Evolutionary conservation across 2,329 filamentous ascomycete species (phyloP), one percentile per base, ranked within the genome.

Genomic region (Colletotrichum sojae): DNA sequence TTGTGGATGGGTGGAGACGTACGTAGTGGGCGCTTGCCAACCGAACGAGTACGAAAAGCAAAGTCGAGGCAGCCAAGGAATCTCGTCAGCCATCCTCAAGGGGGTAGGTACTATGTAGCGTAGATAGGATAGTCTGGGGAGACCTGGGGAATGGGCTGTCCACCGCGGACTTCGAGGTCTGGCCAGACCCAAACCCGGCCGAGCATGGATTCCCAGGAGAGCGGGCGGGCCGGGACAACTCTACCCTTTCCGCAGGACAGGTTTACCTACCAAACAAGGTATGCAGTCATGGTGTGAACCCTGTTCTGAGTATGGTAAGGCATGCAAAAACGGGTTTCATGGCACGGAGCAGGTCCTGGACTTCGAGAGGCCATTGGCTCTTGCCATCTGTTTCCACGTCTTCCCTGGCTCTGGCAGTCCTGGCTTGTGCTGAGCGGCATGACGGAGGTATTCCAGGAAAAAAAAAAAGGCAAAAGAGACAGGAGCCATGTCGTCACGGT

Each of bases 21-120:
- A 49, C 16, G 8, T 20, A 36, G 57, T 31, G 45, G 57, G 20
- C 57, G 31, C 22, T 9, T 46, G 57, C 56, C 45, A 20, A 20
- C 56, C 57, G 63, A 53, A 63, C 67, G 67, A 70, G 67, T 70
- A 70, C 67, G 67, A 70, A 67, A 61, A 66, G 63, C 67, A 67
- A 66, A 55, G 51, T 48, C 22, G 53, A 57, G 45, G 39, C 40
- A 67, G 63, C 51, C 49, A 69, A 67, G 67, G 45, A 55, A 57
- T 46, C n/a, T 67, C 55, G 63, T 62, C 63, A 62, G 36, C 51
- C 25, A 31, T 18, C 6, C n/a, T 15, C 45, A 36, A 36, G 31
- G 31, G 27, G 31, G 31, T 25, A n/a, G n/a, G 27, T 31, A 31
- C 27, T 31, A 6, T 31, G 27, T 31, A 36, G 22, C 5, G 22